A percentile compares a stretch with the other conserved stretches of the same genome.
Evolutionary conservation across 2,329 filamentous ascomycete genomes (phyloP).

Genomic region (Sporothrix curviconia): DNA sequence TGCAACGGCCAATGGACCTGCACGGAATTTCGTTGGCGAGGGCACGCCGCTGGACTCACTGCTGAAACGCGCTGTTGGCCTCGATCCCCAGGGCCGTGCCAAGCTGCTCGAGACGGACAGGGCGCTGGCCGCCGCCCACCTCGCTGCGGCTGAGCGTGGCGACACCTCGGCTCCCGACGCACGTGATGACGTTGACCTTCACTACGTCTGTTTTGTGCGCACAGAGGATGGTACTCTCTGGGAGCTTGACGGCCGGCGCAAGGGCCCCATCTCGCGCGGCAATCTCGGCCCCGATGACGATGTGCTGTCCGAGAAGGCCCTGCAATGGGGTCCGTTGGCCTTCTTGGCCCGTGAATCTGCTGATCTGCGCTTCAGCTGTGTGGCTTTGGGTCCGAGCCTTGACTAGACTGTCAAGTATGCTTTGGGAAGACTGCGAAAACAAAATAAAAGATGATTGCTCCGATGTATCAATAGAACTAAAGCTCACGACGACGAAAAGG

Average conservation of each 20-base stretch:
- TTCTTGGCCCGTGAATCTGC: slow-evolving; percentile 49
- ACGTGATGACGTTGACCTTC: slow-evolving; percentile 78
- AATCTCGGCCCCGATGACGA: slow-evolving; percentile 56
- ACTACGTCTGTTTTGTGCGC: slow-evolving; percentile 94
- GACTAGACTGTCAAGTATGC: too few relatives aligned
- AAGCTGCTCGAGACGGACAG: slow-evolving; percentile 69
- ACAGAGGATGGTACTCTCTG: slow-evolving; percentile 54
- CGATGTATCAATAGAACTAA: too few relatives aligned
- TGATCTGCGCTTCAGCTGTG: slow-evolving; percentile 53
- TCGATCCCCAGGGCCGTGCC: slow-evolving; percentile 61
- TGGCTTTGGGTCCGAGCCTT: slow-evolving; percentile 46
- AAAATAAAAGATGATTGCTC: too few relatives aligned
- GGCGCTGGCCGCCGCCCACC: slow-evolving; percentile 71
- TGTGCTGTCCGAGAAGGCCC: slow-evolving; percentile 66
- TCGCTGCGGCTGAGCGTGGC: slow-evolving; percentile 66
- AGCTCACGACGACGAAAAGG: too few relatives aligned
- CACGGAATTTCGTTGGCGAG: slow-evolving; percentile 52
- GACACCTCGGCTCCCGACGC: slow-evolving; percentile 74
- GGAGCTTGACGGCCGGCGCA: slow-evolving; percentile 55
- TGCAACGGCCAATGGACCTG: slow-evolving; percentile 69
- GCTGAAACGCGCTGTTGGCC: slow-evolving; percentile 61
- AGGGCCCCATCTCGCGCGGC: slow-evolving; percentile 52
- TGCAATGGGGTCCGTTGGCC: slow-evolving; percentile 59
- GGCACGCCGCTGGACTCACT: slow-evolving; percentile 57
- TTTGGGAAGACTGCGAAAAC: too few relatives aligned